Base-by-base conservation (phyloP, 768 basidiomycete genomes). In the Aureoboletus auriporus region DNA sequence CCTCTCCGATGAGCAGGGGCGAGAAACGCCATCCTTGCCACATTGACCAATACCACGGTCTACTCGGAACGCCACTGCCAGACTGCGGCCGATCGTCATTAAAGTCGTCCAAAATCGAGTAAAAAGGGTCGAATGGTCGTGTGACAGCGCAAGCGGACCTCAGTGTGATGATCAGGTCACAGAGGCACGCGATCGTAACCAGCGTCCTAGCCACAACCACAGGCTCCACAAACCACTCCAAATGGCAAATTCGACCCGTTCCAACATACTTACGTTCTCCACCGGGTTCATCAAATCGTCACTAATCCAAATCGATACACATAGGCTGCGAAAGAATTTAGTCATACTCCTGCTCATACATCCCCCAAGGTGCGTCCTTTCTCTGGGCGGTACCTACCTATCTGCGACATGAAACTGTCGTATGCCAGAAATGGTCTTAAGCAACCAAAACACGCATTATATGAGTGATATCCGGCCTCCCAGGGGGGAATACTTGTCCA, bases 61-160 rank as follows among this genome's bases (percentile, higher is more conserved):
- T 23, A 23, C 20, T 23, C 20, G 20, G 20, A 23, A 23, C 20
- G 20, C 20, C 20, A 45, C 36, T 26, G 46, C 26, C 12, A 27
- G 40, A 17, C 33, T 35, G 31, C 23, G 27, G 13, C 26, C 44
- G 14, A 23, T 36, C 37, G 23, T 23, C 27, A 17, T 26, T 38
- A 44, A 39, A 43, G 33, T 35, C n/a, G n/a, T 38, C 27, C 49
- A 34, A 50, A 38, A 46, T 28, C 31, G 40, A 48, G 37, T 30
- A 14, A 30, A 41, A 52, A 58, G 47, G 58, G 54, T 52, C 51
- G 31, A 30, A 33, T n/a, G 26, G 10, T 45, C 53, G 53, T 61
- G 58, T 49, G 56, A 61, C 29, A 23, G 23, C 39, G 20, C 20
- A 27, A 28, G 39, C 34, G 14, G 46, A 36, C 39, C 55, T 42